phyloP scores from a whole-genome alignment of 768 basidiomycete genomes.

The Pisolithus marmoratus region DNA sequence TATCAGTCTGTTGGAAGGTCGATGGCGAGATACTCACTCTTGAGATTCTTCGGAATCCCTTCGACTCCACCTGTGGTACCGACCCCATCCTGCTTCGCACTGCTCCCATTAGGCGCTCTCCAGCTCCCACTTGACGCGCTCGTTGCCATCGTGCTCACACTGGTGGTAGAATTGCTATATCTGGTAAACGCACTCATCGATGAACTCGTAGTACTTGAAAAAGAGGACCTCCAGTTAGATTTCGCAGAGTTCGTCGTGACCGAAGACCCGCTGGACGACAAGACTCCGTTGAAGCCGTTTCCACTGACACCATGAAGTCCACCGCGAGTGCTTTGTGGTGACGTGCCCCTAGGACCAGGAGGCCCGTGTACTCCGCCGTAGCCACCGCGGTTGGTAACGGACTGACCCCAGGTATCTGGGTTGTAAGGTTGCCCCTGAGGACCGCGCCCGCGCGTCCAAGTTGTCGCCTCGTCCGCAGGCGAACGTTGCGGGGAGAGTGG shows the following conservation, averaged over 20 bases:
- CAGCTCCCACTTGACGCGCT: constrained; percentile 72
- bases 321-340: constrained; percentile 57
- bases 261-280: constrained; percentile 57
- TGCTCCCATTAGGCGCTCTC: constrained; percentile 40
- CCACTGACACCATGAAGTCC: not conserved
- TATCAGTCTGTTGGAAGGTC: not conserved
- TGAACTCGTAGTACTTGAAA: constrained; percentile 61
- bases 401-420: constrained; percentile 15
- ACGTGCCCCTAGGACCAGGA: constrained; percentile 36
- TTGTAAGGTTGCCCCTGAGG: constrained; percentile 15
- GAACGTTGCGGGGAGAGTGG: constrained; percentile 29
- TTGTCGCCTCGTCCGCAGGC: constrained; percentile 37
- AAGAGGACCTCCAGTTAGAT: constrained; percentile 72
- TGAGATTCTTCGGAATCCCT: constrained; percentile 64
- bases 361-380: constrained; percentile 1
- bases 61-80: constrained; percentile 13
- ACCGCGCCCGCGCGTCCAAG: constrained; percentile 48
- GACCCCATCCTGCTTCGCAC: constrained; percentile 9
- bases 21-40: constrained; percentile 52
- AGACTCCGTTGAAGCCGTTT: constrained; percentile 29
- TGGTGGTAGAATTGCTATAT: constrained; percentile 66
- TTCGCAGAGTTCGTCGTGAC: constrained; percentile 43
- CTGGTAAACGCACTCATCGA: constrained; percentile 71
- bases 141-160: constrained; percentile 76
- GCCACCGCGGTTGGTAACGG: constrained; percentile 14